Base-by-base conservation (phyloP, 768 basidiomycete species). In the Xerocomellus dryophilus region DNA sequence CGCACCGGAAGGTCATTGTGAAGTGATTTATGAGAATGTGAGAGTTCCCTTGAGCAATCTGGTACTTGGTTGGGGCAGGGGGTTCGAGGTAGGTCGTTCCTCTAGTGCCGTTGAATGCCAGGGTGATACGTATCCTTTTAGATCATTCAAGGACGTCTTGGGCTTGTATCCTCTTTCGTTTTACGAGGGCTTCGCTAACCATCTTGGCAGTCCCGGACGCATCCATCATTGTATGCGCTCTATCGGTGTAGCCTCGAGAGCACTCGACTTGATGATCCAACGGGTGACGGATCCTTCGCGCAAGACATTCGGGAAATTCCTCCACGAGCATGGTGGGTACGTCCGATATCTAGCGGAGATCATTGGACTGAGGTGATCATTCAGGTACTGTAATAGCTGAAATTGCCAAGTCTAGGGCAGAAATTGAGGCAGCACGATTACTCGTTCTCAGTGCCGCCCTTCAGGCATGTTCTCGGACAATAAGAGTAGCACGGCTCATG, bases 161-260 rank as follows among this genome's bases (percentile, higher is more conserved):
- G 94, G 90, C 89, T 67, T 43, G 79, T 64, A 11, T 51, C 40
- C 40, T 35, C 21, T 45, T 31, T 35, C 31, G 29, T 50, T 3
- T 34, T 39, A 39, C 4, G 21, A 2, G 15, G 25, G 18, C 23
- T 46, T 53, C 21, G 25, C 23, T 47, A 2, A 58, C 34, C 7
- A 35, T 43, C 31, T 38, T 45, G 43, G 61, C 38, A 93, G 92
- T 39, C 94, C 94, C 47, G 94, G 94, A n/a, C 87, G 94, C 51
- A 90, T 96, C 62, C 94, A 96, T 65, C 92, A 95, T 67, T 97
- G 96, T 77, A 99, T 99, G 97, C 85, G 97, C 36, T 90, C 92
- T 8, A 91, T 99, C 53, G 97, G 97, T 20, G 81, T 81, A 20
- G 97, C 97, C 1, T 83, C 87, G 56, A 78, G 81, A 21, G 88